These are phyloP conservation scores for Colletotrichum ledebouriae DNA, from an alignment of 2,329 filamentous ascomycete genomes.

Conservation along the genomic window DNA sequence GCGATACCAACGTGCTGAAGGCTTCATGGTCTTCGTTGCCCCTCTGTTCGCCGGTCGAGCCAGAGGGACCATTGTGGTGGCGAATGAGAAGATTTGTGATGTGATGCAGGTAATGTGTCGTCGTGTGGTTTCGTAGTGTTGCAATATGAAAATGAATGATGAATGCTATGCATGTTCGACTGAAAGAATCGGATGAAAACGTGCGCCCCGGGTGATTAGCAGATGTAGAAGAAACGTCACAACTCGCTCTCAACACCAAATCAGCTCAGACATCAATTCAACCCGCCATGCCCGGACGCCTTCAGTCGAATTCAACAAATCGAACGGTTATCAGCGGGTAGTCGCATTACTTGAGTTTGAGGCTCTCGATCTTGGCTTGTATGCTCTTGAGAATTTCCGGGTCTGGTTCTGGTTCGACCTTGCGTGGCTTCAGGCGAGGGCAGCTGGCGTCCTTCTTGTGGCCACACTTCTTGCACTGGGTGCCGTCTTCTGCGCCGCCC, in stretches of 20 bases:
- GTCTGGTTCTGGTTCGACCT: constrained; percentile 72
- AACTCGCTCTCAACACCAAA: constrained; percentile 32
- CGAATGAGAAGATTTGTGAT: constrained; percentile 33
- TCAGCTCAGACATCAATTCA: constrained; percentile 23
- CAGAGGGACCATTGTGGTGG: constrained; percentile 24
- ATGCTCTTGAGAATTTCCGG: constrained; percentile 70
- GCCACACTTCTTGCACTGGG: constrained; percentile 70
- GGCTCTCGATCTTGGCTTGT: constrained; percentile 65
- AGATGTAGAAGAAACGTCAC: constrained; percentile 34
- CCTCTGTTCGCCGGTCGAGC: constrained; percentile 23
- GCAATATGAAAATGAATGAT: constrained; percentile 36
- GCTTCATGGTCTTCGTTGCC: constrained; percentile 40
- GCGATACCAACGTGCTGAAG: constrained; percentile 20
- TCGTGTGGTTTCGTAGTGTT: constrained; percentile 40
- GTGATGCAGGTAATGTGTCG: constrained; percentile 36
- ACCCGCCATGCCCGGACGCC: constrained; percentile 32
- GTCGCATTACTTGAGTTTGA: constrained; percentile 51
- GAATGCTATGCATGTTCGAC: constrained; percentile 33
- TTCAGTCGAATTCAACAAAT: constrained; percentile 31
- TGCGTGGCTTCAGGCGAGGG: constrained; percentile 69
- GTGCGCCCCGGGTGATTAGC: constrained; percentile 21
- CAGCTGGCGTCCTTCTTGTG: constrained; percentile 72
- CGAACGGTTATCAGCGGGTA: constrained; percentile 12
- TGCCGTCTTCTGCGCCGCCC: constrained; percentile 62
- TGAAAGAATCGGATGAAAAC: constrained; percentile 30